Evolutionary conservation across 768 basidiomycete species (phyloP), one percentile per base, ranked within the genome.

Genomic region (Saitozyma sp.): DNA sequence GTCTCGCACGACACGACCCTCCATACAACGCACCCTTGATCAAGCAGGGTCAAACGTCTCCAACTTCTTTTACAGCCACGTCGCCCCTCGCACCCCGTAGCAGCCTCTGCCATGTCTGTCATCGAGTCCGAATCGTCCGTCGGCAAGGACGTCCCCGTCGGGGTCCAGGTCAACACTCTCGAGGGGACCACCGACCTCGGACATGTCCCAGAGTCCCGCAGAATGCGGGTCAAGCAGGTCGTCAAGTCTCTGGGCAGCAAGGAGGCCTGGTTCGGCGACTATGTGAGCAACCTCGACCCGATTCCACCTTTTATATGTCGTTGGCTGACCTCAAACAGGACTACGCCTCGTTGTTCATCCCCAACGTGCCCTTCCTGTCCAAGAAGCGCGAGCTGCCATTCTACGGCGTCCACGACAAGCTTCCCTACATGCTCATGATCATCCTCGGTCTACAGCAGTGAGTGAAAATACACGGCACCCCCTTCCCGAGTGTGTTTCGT

Each of bases 391-490:
- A 65, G 41, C 57, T 68, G 20, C 67, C 67, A 16, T 68, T 68
- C 64, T 68, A 68, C 45, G 67, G 56, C 29, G 67, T 68, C 43
- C 41, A 65, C 50, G 64, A 68, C 19, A 58, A 54, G 40, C 61
- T 68, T 29, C 67, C 67, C 10, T 60, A 65, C 53, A 48, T 68
- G 17, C 58, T 68, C 19, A 17, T 65, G 43, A 50, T 68, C 64
- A 68, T 68, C 48, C 56, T 68, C 37, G 67, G 67, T 55, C 54
- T 68, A 6, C 67, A 68, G 46, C 67, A 68, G 66, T 67, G 40
- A 37, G 62, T 61, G 9, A n/a, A 13, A 13, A 10, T 14, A 8
- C 29, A 5, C 29, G 29, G 29, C 29, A 29, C 5, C 29, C 29
- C 29, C 29, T 29, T 29, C 29, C 29, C 5, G 29, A 29, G 29